Conservation (phyloP, 225 moss, liverwort and hornwort species). For the Marchantia polymorpha region DNA sequence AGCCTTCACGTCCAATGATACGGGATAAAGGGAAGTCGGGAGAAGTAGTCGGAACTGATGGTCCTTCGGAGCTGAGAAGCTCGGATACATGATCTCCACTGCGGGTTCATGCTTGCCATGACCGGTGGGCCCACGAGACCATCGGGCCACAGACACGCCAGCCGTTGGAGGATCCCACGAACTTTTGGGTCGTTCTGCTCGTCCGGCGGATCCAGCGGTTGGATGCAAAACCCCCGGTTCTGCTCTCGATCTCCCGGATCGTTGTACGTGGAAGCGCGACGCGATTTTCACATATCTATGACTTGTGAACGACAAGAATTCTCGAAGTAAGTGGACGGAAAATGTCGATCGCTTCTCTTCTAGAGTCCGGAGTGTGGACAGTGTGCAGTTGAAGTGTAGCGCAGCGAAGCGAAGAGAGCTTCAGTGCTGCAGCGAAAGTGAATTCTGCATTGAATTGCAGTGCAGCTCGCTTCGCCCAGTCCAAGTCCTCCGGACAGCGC, state of each 20-base stretch:
- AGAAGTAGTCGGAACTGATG: neutral
- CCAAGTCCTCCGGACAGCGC: neutral
- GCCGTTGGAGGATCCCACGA: neutral
- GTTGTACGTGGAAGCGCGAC: neutral
- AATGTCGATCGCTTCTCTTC: neutral
- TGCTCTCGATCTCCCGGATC: neutral
- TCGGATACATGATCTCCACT: neutral
- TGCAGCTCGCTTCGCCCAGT: neutral
- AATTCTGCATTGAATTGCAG: neutral
- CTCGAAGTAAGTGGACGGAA: neutral
- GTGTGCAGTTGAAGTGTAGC: too few relatives aligned
- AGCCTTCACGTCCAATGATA: neutral
- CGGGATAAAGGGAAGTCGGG: neutral
- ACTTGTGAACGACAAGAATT: conserved; percentile 13
- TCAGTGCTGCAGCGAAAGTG: too few relatives aligned
- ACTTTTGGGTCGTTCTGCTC: neutral
- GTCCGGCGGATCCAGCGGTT: neutral
- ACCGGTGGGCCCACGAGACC: neutral
- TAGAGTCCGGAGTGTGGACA: too few relatives aligned
- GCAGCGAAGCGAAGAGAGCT: too few relatives aligned
- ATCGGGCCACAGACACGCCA: neutral
- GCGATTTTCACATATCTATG: neutral
- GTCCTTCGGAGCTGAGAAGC: neutral
- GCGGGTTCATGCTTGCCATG: conserved; percentile 1
- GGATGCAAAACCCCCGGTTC: neutral